phyloP scores from a whole-genome alignment of 2,329 filamentous ascomycete species.

The Fusarium duplospermum region DNA sequence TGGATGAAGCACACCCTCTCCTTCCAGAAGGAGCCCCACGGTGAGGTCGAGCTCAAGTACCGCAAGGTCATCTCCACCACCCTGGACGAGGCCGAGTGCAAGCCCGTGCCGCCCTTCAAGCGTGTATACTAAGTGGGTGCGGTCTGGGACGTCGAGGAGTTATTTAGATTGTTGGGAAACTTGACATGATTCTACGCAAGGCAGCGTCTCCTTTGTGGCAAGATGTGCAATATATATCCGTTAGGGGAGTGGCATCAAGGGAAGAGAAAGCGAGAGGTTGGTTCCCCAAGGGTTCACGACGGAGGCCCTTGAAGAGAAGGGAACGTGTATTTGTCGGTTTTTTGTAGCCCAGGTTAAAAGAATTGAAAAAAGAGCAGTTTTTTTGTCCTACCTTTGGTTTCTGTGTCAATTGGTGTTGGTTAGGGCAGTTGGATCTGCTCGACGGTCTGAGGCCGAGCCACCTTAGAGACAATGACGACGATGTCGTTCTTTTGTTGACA shows the following conservation, averaged over 20 bases:
- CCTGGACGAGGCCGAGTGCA: conserved; percentile 95
- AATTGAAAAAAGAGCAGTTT: conserved; percentile 23
- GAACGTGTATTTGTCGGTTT: conserved; percentile 40
- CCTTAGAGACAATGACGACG: not conserved
- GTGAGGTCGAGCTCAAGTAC: conserved; percentile 87
- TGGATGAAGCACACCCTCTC: conserved; percentile 99
- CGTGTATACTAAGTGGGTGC: conserved; percentile 76
- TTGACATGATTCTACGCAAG: conserved; percentile 43
- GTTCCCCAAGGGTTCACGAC: conserved; percentile 19
- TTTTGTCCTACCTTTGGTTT: not conserved
- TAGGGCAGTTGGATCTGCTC: not conserved
- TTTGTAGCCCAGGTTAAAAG: conserved; percentile 37
- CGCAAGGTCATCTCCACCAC: conserved; percentile 84
- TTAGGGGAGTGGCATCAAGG: conserved; percentile 22
- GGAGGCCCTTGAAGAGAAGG: conserved; percentile 11
- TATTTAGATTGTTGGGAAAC: conserved; percentile 43
- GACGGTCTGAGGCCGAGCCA: not conserved
- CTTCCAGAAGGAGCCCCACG: conserved; percentile 94
- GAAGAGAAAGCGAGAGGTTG: conserved; percentile 23
- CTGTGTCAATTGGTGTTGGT: not conserved
- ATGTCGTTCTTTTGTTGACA: not conserved
- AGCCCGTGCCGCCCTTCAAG: conserved; percentile 96
- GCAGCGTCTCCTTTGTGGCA: conserved; percentile 45
- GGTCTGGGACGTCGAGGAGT: conserved; percentile 30
- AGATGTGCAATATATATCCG: conserved; percentile 47